These are phyloP conservation scores for Chlamydomonas sp. DNA, from an alignment of 139 green algal species.

Conservation along the genomic window DNA sequence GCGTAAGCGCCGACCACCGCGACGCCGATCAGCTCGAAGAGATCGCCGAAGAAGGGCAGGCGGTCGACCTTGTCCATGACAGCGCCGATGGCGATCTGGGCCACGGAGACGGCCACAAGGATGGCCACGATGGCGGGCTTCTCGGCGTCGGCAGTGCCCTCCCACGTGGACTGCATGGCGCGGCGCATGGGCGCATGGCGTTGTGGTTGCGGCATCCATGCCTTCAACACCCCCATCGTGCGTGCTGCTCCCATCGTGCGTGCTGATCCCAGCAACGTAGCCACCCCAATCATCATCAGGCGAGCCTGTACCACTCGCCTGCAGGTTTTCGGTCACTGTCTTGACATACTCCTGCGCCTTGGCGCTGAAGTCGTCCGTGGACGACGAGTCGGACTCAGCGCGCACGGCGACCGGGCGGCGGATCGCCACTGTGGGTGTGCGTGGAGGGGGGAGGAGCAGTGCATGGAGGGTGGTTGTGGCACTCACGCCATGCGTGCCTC, in stretches of 20 bases:
- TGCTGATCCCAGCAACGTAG: neutral
- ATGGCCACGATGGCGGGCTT: slow-evolving; percentile 38
- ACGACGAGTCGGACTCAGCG: slow-evolving; percentile 2
- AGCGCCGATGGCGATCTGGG: slow-evolving; percentile 27
- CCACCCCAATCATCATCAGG: neutral
- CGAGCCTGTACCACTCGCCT: no score
- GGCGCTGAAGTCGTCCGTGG: neutral
- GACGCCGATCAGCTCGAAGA: slow-evolving; percentile 34
- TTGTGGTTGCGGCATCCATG: neutral
- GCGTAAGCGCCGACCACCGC: slow-evolving; percentile 36
- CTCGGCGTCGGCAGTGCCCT: slow-evolving; percentile 28
- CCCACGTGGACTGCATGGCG: slow-evolving; percentile 28
- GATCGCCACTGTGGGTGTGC: no score
- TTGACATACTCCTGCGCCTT: slow-evolving; percentile 8
- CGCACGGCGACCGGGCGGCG: neutral
- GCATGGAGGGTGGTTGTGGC: no score
- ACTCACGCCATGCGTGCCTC: no score
- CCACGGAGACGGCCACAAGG: slow-evolving; percentile 23
- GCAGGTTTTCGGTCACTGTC: neutral
- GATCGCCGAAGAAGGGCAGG: neutral
- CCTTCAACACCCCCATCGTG: neutral
- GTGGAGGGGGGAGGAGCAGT: no score
- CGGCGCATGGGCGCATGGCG: neutral
- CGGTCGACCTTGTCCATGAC: slow-evolving; percentile 23
- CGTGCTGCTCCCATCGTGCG: neutral